Evolutionary conservation across 2,329 filamentous ascomycete species (phyloP), one percentile per base, ranked within the genome.

Genomic region (Neoarthrinium moseri): DNA sequence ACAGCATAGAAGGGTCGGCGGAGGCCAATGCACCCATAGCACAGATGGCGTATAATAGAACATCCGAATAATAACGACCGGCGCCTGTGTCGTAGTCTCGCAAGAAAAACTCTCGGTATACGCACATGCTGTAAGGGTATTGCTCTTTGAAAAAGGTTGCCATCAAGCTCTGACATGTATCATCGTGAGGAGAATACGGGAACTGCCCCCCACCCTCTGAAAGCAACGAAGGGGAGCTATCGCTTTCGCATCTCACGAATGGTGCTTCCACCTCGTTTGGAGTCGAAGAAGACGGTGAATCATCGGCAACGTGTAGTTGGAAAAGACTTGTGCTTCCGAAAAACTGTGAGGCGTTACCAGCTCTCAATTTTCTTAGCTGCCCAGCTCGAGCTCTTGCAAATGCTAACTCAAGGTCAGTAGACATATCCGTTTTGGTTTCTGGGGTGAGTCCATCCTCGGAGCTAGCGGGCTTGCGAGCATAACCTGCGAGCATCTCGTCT

Each of bases 31-130:
- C 72, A 0, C 71, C 73, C n/a, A 74, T 61, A 4, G 74, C 64
- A 53, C 74, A 77, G 13, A 77, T 72, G 12, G 72, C 63, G 51
- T 71, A 77, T 6, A 77, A 60, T 5, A 77, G 62, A 11, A 73
- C 56, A 43, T 77, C 73, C 0, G 74, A 77, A 50, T 76, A 77
- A 51, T 77, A 75, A 22, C 65, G 68, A 0, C 74, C 74, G 2
- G 56, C 63, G 0, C 71, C 72, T 3, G 66, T 60, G 50, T 73
- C 70, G 43, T 75, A 77, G 51, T 77, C 74, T 23, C 74, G 59
- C 8, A 77, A 55, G 47, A 77, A 77, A 48, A 70, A 75, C 51
- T 77, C 74, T 23, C 74, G 65, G 48, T 77, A 77, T 2, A 77
- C 61, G 46, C 71, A 68, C 71, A 77, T 74, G 51, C 72, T 66